Evolutionary conservation across 768 basidiomycete species (phyloP).

Genomic region (Trametes coccinea): DNA sequence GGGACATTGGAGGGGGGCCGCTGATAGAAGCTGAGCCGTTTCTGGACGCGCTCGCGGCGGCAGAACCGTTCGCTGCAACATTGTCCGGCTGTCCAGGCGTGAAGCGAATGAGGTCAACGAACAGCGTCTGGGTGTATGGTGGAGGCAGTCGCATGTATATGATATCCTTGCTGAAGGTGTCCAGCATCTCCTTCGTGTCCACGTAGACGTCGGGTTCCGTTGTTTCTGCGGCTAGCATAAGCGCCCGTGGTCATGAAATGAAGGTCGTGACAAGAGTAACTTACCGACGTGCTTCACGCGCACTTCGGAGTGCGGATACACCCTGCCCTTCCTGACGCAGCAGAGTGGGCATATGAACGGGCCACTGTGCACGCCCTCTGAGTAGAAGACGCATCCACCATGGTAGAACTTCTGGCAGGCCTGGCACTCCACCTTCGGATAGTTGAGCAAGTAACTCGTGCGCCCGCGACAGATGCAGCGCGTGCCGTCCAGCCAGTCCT

Average conservation of each 20-base stretch:
- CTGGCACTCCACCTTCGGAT: conserved; percentile 68
- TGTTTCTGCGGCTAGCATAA: conserved; percentile 40
- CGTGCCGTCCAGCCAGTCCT: conserved; percentile 72
- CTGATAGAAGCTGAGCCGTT: not conserved
- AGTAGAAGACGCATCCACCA: conserved; percentile 73
- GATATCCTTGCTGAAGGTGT: conserved; percentile 70
- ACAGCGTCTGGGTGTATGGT: conserved; percentile 66
- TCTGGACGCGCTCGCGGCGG: conserved; percentile 17
- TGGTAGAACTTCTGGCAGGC: conserved; percentile 69
- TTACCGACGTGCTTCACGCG: conserved; percentile 65
- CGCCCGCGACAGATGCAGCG: conserved; percentile 80
- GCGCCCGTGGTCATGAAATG: conserved; percentile 12
- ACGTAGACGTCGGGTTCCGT: conserved; percentile 62
- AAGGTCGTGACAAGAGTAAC: conserved; percentile 25
- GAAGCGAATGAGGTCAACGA: conserved; percentile 71
- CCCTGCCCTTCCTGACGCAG: conserved; percentile 69
- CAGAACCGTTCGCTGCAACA: conserved; percentile 26
- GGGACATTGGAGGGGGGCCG: not conserved
- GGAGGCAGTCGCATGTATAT: conserved; percentile 66
- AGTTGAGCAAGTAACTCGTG: conserved; percentile 57
- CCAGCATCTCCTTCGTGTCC: conserved; percentile 71
- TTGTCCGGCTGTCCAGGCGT: conserved; percentile 55
- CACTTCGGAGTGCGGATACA: conserved; percentile 74
- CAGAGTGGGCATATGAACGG: conserved; percentile 78
- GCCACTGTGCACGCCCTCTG: conserved; percentile 41